Evolutionary conservation across 1,139 yeast species (phyloP), one percentile per base, ranked within the genome.

Genomic region (Debaryomyces sp.): DNA sequence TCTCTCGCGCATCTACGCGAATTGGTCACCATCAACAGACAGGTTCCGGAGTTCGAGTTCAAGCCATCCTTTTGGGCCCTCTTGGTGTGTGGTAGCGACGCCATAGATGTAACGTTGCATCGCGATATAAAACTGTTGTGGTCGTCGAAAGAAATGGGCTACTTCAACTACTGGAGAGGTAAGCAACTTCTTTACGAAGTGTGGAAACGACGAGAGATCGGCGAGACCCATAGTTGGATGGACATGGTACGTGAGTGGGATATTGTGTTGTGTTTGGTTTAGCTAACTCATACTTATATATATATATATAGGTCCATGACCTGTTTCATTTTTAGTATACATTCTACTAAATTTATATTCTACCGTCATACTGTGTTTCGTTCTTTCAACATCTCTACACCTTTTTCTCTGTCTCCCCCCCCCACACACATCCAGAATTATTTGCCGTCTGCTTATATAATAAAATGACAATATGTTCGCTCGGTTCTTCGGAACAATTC

Each of bases 191-290:
- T 81, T 50, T 69, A 70, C 53, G 85, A 81, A 54, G 70, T 79
- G n/a, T 78, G 83, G 80, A 68, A 75, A 41, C 60, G 81, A 26
- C 60, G 78, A 45, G 69, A 64, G 9, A 62, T 62, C 10, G 73
- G 71, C 1, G 81, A 78, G 43, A 71, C 70, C n/a, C 58, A 60
- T 26, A 77, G 80, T 22, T 80, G 82, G 75, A 69, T 80, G 72
- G 84, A 80, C 54, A 61, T 81, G 66, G 69, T 81, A 1, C 67
- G 82, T 45, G 82, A 77, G 49, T 81, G 85, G 85, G 84, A 77
- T 30, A 61, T 75, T 6, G 67, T 69, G 3, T 62, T 77, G 48
- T 69, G 72, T 49, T 59, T 76, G 44, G 76, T 73, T 5, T 68
- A 47, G 43, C 41, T 4, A 13, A 5, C 6, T 13, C 8, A 4